Conservation (phyloP, 768 basidiomycete genomes). For the Phallus indusiatus region DNA sequence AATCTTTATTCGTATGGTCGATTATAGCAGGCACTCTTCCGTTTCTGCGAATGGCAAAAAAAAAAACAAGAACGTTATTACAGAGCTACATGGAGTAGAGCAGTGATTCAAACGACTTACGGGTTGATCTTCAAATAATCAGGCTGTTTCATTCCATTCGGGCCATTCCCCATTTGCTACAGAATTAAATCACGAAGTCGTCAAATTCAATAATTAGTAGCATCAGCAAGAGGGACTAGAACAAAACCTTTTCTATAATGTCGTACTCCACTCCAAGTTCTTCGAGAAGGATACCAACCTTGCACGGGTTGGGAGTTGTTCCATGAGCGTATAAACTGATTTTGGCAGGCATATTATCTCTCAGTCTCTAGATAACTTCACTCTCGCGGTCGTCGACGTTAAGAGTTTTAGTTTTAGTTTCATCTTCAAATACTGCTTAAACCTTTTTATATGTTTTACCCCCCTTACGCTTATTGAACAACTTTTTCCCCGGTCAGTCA, state of each 20-base stretch:
- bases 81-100: not conserved
- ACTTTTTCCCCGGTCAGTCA: too few relatives aligned
- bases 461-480: too few relatives aligned
- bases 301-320: not conserved
- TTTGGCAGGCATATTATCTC: not conserved
- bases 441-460: too few relatives aligned
- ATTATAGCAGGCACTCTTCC: conserved; percentile 58
- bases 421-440: too few relatives aligned
- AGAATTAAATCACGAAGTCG: not conserved
- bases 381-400: too few relatives aligned
- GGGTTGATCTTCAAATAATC: conserved; percentile 1
- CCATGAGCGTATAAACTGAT: not conserved
- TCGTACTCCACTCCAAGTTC: not conserved
- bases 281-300: not conserved
- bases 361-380: not conserved
- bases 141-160: not conserved
- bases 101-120: not conserved
- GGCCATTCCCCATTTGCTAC: not conserved
- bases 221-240: not conserved
- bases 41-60: conserved; percentile 23
- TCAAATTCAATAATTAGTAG: not conserved
- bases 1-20: conserved; percentile 47
- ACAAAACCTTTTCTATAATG: not conserved
- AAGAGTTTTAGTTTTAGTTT: too few relatives aligned
- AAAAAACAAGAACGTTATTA: too few relatives aligned